A percentile compares a stretch with the other conserved stretches of the same genome.
Conservation (phyloP, 2,329 filamentous ascomycete genomes). For the Alternaria incomplexa region DNA sequence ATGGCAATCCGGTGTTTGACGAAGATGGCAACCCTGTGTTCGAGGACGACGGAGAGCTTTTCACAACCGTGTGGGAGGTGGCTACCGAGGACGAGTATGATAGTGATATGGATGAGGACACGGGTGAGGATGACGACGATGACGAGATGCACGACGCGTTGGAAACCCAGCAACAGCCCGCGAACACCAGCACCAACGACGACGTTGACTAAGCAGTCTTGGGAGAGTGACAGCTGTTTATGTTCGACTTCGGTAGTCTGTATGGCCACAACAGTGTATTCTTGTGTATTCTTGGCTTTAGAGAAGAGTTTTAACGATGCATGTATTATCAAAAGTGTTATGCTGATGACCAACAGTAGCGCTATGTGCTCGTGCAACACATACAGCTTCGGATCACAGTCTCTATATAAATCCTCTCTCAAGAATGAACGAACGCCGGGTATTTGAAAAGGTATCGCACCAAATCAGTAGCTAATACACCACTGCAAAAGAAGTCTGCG, state of each 20-base stretch:
- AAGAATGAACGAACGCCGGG: background rate
- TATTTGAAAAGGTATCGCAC: background rate
- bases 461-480: background rate
- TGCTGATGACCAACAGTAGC: background rate
- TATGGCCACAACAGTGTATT: background rate
- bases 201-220: background rate
- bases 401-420: background rate
- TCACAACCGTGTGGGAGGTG: conserved; percentile 9
- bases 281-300: background rate
- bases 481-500: background rate
- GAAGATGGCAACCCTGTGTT: conserved; percentile 9
- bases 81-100: conserved; percentile 4
- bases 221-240: background rate
- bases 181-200: background rate
- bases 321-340: background rate
- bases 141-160: conserved; percentile 6
- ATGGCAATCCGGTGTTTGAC: background rate
- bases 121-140: conserved; percentile 4
- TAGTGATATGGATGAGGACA: background rate
- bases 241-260: background rate
- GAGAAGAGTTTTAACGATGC: background rate
- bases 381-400: background rate
- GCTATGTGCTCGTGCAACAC: background rate
- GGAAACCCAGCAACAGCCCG: background rate
- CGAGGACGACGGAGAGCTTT: conserved; percentile 15